Percentiles rank a stretch among this genome's conserved stretches.
Conservation (phyloP, 2,329 filamentous ascomycete species). For the Arachnomyces sp. region DNA sequence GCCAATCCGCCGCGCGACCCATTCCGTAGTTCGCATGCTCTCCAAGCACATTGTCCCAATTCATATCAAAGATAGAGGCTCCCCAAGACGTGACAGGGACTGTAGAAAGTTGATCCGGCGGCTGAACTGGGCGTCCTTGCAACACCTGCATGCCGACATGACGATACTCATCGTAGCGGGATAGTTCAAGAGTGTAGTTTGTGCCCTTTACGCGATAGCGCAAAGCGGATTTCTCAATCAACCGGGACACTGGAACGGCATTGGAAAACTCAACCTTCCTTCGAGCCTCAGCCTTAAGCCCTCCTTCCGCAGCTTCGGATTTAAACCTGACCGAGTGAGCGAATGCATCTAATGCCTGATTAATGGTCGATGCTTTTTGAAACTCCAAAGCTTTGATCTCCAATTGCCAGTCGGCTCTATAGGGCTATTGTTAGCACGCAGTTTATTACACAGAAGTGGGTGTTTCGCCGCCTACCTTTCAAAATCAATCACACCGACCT, state of each 20-base stretch:
- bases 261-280: conserved; percentile 25
- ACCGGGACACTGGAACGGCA: conserved; percentile 20
- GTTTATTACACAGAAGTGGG: neutral
- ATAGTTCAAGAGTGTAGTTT: conserved; percentile 36
- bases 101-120: conserved; percentile 15
- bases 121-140: conserved; percentile 7
- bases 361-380: conserved; percentile 21
- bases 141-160: conserved; percentile 10
- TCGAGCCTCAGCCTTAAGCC: conserved; percentile 19
- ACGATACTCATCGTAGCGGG: conserved; percentile 34
- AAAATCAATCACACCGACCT: conserved; percentile 31
- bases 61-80: conserved; percentile 27
- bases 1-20: conserved; percentile 28
- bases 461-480: conserved; percentile 20
- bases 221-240: conserved; percentile 34
- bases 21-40: conserved; percentile 27
- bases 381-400: conserved; percentile 35
- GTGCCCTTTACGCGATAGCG: conserved; percentile 33
- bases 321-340: conserved; percentile 23
- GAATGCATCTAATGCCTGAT: conserved; percentile 21
- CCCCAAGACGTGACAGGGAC: conserved; percentile 29
- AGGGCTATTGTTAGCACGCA: conserved; percentile 5
- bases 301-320: conserved; percentile 12
- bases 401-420: conserved; percentile 34
- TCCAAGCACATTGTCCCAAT: conserved; percentile 36